Evolutionary conservation across 1,284 basidiomycete genomes (phyloP), one percentile per base, ranked within the genome.

Genomic region (Malassezia globosa): DNA sequence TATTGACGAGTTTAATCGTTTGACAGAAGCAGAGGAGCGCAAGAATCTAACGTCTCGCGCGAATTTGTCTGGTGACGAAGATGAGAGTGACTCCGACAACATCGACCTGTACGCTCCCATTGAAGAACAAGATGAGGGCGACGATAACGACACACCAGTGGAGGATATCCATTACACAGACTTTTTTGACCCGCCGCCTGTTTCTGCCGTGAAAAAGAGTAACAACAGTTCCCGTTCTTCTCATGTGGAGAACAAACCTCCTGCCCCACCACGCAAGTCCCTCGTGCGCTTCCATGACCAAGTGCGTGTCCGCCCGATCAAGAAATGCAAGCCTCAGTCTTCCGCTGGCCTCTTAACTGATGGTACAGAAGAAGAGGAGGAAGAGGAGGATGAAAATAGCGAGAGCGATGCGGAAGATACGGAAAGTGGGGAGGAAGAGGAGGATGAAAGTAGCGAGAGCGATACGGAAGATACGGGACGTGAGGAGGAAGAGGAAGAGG

Each of bases 1-100:
- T 48, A 80, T 96, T 47, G 81, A 82, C 46, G 78, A 81, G 19
- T 96, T 97, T 76, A 94, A 96, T 69, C 79, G 82, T 4, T 81
- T 88, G 72, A 84, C 84, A 1, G 84, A 86, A 70, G 81, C 80
- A 59, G 79, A 82, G 6, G 88, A 94, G 73, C 81, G 82, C 34
- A 56, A 49, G 13, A 76, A 50, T 76, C 75, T 10, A 75, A 79
- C 11, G 81, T 82, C 5, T 42, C 75, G 73, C 39, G 75, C 83
- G 43, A 55, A 51, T 50, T 54, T 63, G 21, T 45, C 46, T n/a
- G 58, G 47, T 3, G 56, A 38, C 13, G 50, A 58, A 19, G 53
- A 38, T 2, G 46, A 54, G 11, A 54, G 56, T 22, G 51, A 55
- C 1, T 46, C 50, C 14, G 37, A 46, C n/a, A 43, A 34, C 8